Percentiles rank a stretch among this genome's conserved stretches.
Conservation (phyloP, 345 rosid species). For the Salix exigua region DNA sequence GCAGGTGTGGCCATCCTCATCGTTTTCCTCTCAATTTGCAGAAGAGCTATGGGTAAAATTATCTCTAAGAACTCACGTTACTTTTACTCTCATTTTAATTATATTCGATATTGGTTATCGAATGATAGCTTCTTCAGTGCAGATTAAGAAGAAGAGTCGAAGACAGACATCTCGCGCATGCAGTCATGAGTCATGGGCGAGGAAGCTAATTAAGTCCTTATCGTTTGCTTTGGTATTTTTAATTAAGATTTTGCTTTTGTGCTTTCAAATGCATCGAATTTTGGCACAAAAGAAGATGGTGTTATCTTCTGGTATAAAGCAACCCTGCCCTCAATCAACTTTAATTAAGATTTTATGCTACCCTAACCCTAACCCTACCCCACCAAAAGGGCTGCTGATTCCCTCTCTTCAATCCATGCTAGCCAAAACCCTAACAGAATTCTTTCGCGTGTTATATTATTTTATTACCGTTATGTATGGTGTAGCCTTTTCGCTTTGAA, state of each 20-base stretch:
- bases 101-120: not conserved
- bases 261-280: not conserved
- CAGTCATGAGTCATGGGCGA: too few species aligned
- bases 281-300: not conserved
- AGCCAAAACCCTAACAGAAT: not conserved
- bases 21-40: conserved; percentile 72
- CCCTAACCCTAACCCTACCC: too few species aligned
- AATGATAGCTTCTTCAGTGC: not conserved
- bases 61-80: not conserved
- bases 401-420: not conserved
- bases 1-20: conserved; percentile 68
- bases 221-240: too few species aligned
- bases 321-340: conserved; percentile 1
- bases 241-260: not conserved
- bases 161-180: not conserved
- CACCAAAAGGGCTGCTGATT: not conserved
- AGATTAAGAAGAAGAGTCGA: conserved; percentile 7
- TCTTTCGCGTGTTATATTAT: not conserved
- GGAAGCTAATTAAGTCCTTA: too few species aligned
- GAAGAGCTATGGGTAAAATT: conserved; percentile 44
- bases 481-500: too few species aligned
- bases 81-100: not conserved
- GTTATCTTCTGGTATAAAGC: not conserved
- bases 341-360: too few species aligned
- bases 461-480: not conserved